Conservation (phyloP, 768 basidiomycete species). For the Exsudoporus frostii region DNA sequence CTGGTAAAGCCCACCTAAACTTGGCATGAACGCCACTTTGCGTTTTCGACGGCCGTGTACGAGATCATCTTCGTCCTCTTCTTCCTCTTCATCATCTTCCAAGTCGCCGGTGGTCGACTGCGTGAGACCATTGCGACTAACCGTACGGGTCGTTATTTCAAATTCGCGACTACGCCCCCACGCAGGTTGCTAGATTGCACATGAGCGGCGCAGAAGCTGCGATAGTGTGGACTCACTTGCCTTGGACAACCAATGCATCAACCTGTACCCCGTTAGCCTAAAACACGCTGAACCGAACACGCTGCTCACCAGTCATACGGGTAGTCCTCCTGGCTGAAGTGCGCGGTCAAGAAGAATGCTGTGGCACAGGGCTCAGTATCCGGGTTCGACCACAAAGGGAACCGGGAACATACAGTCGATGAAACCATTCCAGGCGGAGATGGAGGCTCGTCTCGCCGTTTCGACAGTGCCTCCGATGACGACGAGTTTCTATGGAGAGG, state of each 20-base stretch:
- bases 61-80: slow-evolving; percentile 52
- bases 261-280: slow-evolving; percentile 40
- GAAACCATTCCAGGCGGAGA: slow-evolving; percentile 88
- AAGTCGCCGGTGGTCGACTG: slow-evolving; percentile 72
- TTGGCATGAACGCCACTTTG: slow-evolving; percentile 84
- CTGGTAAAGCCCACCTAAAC: slow-evolving; percentile 53
- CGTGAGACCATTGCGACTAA: slow-evolving; percentile 60
- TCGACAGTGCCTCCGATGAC: slow-evolving; percentile 89
- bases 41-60: slow-evolving; percentile 72
- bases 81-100: slow-evolving; percentile 77
- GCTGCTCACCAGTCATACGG: slow-evolving; percentile 73
- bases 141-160: slow-evolving; percentile 80
- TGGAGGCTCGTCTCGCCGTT: slow-evolving; percentile 74
- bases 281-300: neutral
- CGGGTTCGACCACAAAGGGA: neutral
- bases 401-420: slow-evolving; percentile 59
- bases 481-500: slow-evolving; percentile 66
- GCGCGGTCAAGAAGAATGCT: slow-evolving; percentile 87
- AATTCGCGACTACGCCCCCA: slow-evolving; percentile 89
- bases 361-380: slow-evolving; percentile 24
- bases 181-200: slow-evolving; percentile 68
- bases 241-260: slow-evolving; percentile 89
- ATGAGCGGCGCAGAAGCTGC: slow-evolving; percentile 16
- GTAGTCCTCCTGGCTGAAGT: slow-evolving; percentile 85
- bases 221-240: slow-evolving; percentile 33